These are phyloP conservation scores for Pseudognaphalium luteoalbum DNA, from an alignment of 129 eudicot genomes.

Conservation along the genomic window DNA sequence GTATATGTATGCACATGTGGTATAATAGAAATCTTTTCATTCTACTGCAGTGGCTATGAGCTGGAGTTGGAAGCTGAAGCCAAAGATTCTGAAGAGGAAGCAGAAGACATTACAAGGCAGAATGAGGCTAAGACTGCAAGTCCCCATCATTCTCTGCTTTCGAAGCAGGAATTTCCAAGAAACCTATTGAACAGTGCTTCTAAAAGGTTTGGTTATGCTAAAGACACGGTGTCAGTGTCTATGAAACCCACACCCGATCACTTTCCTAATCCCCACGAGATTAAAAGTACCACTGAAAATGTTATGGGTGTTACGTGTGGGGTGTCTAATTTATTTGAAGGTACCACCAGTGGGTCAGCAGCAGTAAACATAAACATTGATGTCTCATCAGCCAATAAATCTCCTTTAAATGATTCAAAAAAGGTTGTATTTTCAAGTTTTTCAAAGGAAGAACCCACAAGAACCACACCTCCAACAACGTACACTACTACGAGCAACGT, in stretches of 20 bases:
- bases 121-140: constrained; percentile 25
- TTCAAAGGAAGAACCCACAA: constrained; percentile 38
- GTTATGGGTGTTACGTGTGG: constrained; percentile 22
- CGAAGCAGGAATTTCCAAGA: constrained; percentile 37
- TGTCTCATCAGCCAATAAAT: constrained; percentile 39
- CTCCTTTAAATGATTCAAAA: constrained; percentile 40
- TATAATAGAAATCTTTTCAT: not conserved
- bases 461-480: constrained; percentile 35
- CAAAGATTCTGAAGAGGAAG: constrained; percentile 86
- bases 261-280: constrained; percentile 23
- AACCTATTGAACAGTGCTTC: constrained; percentile 36
- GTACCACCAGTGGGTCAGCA: constrained; percentile 23
- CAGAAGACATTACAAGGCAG: constrained; percentile 35
- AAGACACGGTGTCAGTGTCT: constrained; percentile 26
- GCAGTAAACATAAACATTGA: constrained; percentile 30
- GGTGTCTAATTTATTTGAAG: constrained; percentile 25
- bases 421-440: constrained; percentile 24
- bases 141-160: constrained; percentile 31
- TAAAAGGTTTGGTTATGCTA: constrained; percentile 24
- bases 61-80: constrained; percentile 90
- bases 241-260: constrained; percentile 31
- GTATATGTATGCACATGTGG: not conserved
- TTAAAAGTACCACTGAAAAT: constrained; percentile 15
- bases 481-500: constrained; percentile 23
- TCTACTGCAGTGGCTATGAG: constrained; percentile 64